Evolutionary conservation across 1,284 basidiomycete genomes (phyloP).

Genomic region (Cryptococcus amylolentus): DNA sequence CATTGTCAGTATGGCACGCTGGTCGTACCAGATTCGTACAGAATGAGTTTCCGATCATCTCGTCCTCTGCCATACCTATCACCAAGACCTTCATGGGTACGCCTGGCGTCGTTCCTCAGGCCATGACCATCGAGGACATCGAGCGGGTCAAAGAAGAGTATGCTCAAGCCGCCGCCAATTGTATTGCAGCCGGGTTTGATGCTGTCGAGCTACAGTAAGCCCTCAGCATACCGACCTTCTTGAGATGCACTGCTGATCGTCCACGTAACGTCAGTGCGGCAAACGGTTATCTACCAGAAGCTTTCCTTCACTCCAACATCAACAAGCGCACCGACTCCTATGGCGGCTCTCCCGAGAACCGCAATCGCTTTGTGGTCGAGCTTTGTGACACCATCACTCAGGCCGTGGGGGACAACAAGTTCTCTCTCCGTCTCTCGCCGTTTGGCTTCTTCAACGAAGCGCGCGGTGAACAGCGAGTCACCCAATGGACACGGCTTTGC

Average conservation of each 20-base stretch:
- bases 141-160: conserved; percentile 20
- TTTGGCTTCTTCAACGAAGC: conserved; percentile 39
- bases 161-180: conserved; percentile 21
- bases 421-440: conserved; percentile 35
- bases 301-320: conserved; percentile 34
- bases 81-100: neutral
- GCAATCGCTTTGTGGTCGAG: conserved; percentile 27
- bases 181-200: conserved; percentile 35
- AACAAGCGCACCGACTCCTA: conserved; percentile 32
- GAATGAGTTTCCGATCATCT: neutral
- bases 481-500: conserved; percentile 37
- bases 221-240: neutral
- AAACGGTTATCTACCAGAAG: conserved; percentile 29
- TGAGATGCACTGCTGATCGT: neutral
- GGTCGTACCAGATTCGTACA: conserved; percentile 1
- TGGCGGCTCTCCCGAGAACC: conserved; percentile 29
- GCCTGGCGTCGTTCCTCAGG: conserved; percentile 24
- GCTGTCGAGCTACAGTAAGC: conserved; percentile 34
- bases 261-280: neutral
- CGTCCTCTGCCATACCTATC: conserved; percentile 17
- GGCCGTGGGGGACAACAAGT: conserved; percentile 26
- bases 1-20: conserved; percentile 2
- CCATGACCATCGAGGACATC: conserved; percentile 30
- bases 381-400: conserved; percentile 21
- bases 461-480: conserved; percentile 22